A percentile compares a stretch with the other conserved stretches of the same genome.
Evolutionary conservation across 2,329 filamentous ascomycete genomes (phyloP).

Genomic region (Exophiala bonariae): DNA sequence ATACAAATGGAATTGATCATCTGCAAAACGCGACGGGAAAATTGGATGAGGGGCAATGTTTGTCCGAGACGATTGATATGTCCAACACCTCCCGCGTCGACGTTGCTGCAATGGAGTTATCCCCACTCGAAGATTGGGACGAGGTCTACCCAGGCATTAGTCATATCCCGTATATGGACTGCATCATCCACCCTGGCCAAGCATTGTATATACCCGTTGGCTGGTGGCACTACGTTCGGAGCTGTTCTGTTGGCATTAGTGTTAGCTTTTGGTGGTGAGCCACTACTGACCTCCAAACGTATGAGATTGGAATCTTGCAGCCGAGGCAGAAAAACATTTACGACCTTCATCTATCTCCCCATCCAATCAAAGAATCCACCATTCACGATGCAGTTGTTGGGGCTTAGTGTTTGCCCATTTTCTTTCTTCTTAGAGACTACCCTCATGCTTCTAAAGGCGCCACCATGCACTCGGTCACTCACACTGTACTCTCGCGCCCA

Average conservation of each 20-base stretch:
- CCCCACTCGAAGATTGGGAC: conserved; percentile 44
- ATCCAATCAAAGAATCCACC: background rate
- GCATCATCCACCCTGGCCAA: conserved; percentile 75
- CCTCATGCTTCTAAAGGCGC: too few relatives aligned
- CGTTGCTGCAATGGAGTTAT: conserved; percentile 66
- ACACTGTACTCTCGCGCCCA: too few relatives aligned
- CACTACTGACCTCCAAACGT: too few relatives aligned
- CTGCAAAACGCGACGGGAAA: conserved; percentile 8
- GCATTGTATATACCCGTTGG: conserved; percentile 86
- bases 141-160: conserved; percentile 56
- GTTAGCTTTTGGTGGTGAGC: conserved; percentile 90
- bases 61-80: conserved; percentile 78
- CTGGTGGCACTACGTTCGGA: conserved; percentile 97
- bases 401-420: too few relatives aligned
- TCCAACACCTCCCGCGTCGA: conserved; percentile 84
- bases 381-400: too few relatives aligned
- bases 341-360: too few relatives aligned
- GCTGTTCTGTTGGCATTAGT: conserved; percentile 82
- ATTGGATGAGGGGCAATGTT: too few relatives aligned
- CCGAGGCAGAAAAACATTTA: too few relatives aligned
- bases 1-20: conserved; percentile 7
- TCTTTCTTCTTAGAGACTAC: too few relatives aligned
- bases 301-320: too few relatives aligned
- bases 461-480: too few relatives aligned
- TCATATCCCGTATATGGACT: conserved; percentile 69